Percentiles rank a stretch among this genome's conserved stretches.
phyloP scores from a whole-genome alignment of 257 asterid genomes.

The Solanum gracilifrons region DNA sequence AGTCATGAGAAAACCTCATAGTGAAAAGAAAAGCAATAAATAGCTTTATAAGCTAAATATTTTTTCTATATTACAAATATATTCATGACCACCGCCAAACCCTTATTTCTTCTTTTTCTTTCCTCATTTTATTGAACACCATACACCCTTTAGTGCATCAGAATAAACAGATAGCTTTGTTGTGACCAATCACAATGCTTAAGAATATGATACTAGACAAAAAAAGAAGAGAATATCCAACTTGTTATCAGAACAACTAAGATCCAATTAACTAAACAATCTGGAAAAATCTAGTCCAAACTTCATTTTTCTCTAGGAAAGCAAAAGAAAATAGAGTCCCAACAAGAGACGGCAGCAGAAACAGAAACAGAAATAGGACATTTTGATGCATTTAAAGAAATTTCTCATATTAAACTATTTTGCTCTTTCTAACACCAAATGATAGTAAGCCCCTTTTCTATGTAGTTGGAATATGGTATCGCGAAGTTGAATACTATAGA shows the following conservation, averaged over 20 bases:
- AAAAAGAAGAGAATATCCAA: not conserved
- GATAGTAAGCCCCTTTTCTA: not conserved
- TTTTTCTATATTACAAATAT: not conserved
- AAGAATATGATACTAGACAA: not conserved
- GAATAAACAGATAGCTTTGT: not conserved
- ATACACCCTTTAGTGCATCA: not conserved
- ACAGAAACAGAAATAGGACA: not conserved
- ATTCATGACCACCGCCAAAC: not conserved
- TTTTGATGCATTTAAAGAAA: not conserved
- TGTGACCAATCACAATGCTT: not conserved
- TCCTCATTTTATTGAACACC: not conserved
- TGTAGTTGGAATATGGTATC: not conserved
- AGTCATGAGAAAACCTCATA: not conserved
- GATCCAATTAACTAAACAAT: not conserved
- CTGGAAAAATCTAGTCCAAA: not conserved
- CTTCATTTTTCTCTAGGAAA: not conserved
- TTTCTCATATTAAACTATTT: not conserved
- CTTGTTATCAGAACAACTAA: not conserved
- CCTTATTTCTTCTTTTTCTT: not conserved
- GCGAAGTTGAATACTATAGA: not conserved
- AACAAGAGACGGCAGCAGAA: not conserved
- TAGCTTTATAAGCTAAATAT: not conserved
- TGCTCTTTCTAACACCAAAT: not conserved
- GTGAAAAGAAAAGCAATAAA: not conserved
- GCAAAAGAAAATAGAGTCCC: not conserved